Evolutionary conservation across 2,329 filamentous ascomycete genomes (phyloP), one percentile per base, ranked within the genome.

Genomic region (Colletotrichum sp.): DNA sequence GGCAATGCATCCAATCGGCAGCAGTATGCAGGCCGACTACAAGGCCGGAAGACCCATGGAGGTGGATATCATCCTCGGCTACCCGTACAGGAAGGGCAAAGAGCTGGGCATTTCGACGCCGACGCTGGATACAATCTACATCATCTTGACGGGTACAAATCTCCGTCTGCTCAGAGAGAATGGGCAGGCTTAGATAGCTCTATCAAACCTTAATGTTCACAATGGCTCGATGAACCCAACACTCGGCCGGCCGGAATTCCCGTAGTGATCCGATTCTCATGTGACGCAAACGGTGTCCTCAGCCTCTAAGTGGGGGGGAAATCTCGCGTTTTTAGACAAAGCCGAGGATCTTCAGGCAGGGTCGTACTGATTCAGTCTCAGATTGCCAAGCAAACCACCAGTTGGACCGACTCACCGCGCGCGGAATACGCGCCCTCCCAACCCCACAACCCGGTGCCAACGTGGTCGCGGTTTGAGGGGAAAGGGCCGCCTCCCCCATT

Each of bases 51-150:
- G 88, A 78, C 86, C 85, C 10, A 90, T 93, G 90, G 92, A 93
- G 80, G 83, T 93, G 69, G 92, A 93, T 68, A 89, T 92, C 6
- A 92, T 93, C 68, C 80, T 93, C 15, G 91, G 92, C 0, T 92
- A 92, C 79, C 90, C 91, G 4, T 88, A 92, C 7, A 83, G 86
- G 70, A 88, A 91, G 72, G 92, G 89, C 0, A 86, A 86, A 74
- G 88, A 89, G 79, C 85, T 90, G 44, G 90, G 90, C 0, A 84
- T 91, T 10, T 85, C 90, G 75, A 89, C 91, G 83, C 89, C 90
- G 4, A 85, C 89, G 74, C 78, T 93, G 80, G 83, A 86, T 64
- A 83, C 83, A 0, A 78, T 87, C 15, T 86, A 85, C 71, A 77
- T 79, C 0, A 77, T 87, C 24, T 34, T 85, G n/a, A 80, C 80